Evolutionary conservation across 805 yeast genomes (phyloP), one percentile per base, ranked within the genome.

Genomic region (Candida fluviatilis): DNA sequence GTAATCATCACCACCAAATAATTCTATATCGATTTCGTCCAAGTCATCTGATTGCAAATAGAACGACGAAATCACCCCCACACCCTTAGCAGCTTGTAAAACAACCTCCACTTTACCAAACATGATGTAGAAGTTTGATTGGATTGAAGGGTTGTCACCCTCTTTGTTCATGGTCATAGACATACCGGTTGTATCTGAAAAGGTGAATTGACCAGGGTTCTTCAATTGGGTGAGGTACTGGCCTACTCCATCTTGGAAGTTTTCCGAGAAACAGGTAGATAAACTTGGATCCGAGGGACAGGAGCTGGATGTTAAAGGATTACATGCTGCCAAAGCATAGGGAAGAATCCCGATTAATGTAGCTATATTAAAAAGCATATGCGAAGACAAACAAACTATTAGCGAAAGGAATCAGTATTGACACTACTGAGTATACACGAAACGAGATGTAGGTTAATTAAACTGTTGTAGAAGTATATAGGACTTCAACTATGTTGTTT

Each of bases 1-100:
- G 30, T 76, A 70, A 18, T 69, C 68, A 55, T 89, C 95, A 34
- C 85, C 80, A 14, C 96, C 96, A 32, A 84, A 69, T 81, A 93
- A 84, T 60, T 90, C 96, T 35, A 84, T 54, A 62, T 90, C 97
- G 34, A 90, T 79, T 62, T 90, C 97, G 61, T 90, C 97, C 46
- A 82, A 67, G 52, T 84, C 95, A 57, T 90, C 96, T 31, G 75
- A 66, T 55, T 87, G 95, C 38, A 89, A 69, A 47, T 82, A 86
- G 48, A 89, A 78, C 2, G 93, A 81, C 0, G 96, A 83, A 11
- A 88, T 78, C 29, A 90, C 72, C 45, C 96, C 96, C 14, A 60
- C 61, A 18, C 96, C 96, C 12, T 74, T 64, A 3, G 95, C 90
- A 13, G 90, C 84, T 56, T 81, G 73, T 43, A 84, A 57, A 1